Evolutionary conservation across 176 grass and related monocot species (phyloP).

Genomic region (Aegilops tauschii): DNA sequence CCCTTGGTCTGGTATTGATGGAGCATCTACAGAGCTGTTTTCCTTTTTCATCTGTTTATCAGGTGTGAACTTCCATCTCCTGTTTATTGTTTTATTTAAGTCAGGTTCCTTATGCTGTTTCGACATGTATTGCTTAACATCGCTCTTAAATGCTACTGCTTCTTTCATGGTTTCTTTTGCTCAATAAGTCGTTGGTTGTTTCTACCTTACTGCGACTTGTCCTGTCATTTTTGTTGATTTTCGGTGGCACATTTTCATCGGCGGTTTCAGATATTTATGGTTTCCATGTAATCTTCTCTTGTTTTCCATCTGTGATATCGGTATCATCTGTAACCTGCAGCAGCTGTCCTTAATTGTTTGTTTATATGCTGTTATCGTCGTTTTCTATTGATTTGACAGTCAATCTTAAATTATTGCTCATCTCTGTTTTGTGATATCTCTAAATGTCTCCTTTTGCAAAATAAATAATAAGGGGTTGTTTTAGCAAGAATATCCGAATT

Average conservation of each 20-base stretch:
- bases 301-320: background rate
- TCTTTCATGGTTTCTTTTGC: background rate
- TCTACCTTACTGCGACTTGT: background rate
- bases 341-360: background rate
- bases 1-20: background rate
- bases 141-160: background rate
- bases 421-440: background rate
- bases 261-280: background rate
- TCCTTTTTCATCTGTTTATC: background rate
- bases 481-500: conserved; percentile 12
- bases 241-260: background rate
- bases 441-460: background rate
- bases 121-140: background rate
- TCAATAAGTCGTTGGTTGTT: background rate
- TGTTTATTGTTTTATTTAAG: background rate
- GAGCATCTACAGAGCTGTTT: background rate
- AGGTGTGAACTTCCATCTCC: background rate
- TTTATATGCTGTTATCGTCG: background rate
- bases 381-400: background rate
- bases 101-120: background rate
- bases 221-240: background rate
- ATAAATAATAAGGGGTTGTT: background rate
- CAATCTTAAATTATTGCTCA: background rate
- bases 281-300: background rate
- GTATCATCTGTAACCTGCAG: background rate